A percentile compares a stretch with the other conserved stretches of the same genome.
phyloP scores from a whole-genome alignment of 306 rosid genomes.

The Cyclanthera cordifolia region DNA sequence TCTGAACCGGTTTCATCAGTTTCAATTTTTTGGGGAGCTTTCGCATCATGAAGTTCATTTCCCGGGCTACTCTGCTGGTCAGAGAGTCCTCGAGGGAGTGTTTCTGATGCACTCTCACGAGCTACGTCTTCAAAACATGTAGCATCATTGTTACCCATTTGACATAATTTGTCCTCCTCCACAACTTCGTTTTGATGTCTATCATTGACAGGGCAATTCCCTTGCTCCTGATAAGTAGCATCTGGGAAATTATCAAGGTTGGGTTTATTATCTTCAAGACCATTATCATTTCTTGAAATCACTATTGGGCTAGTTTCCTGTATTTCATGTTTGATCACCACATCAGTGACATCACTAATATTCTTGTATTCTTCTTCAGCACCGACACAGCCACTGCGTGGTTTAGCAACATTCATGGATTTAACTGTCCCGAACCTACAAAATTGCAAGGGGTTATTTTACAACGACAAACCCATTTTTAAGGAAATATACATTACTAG shows the following conservation, averaged over 20 bases:
- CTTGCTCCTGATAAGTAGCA: neutral
- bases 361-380: conserved; percentile 23
- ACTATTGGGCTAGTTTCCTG: conserved; percentile 16
- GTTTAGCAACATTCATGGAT: conserved; percentile 56
- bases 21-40: conserved; percentile 18
- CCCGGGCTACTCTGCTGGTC: conserved; percentile 19
- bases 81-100: conserved; percentile 18
- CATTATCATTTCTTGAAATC: conserved; percentile 10
- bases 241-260: neutral
- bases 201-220: conserved; percentile 8
- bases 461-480: neutral
- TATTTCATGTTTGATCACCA: conserved; percentile 17
- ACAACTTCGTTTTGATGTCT: conserved; percentile 15
- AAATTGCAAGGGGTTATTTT: conserved; percentile 10
- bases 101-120: conserved; percentile 14
- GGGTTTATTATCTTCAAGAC: conserved; percentile 26
- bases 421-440: conserved; percentile 77
- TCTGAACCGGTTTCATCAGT: conserved; percentile 17
- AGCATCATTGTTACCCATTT: conserved; percentile 16
- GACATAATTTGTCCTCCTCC: conserved; percentile 7
- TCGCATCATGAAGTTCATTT: conserved; percentile 22
- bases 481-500: neutral
- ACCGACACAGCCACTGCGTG: conserved; percentile 16
- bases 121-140: conserved; percentile 7
- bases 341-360: conserved; percentile 15